Evolutionary conservation across 306 rosid genomes (phyloP), one percentile per base, ranked within the genome.

Genomic region (Vigna nakashimae): DNA sequence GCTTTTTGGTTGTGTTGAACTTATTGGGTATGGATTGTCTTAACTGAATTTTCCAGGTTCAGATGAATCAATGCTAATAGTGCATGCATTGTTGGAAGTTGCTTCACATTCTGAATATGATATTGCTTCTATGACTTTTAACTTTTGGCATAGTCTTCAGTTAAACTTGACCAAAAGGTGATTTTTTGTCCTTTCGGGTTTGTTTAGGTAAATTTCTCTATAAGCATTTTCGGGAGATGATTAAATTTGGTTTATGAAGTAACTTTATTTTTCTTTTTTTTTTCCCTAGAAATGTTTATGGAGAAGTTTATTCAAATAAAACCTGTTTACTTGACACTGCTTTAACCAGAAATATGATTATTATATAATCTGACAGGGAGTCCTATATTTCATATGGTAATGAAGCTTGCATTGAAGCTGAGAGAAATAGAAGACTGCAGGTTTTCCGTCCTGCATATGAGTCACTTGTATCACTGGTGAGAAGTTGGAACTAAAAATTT

Each of bases 81-180:
- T 92, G 50, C 98, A 85, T 87, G 98, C 99, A 9, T 86, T 96
- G 74, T 87, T 96, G 81, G 99, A 96, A 91, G 99, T 96, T 87
- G 93, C 98, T 73, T 91, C 98, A 68, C 99, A 96, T 79, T 91
- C 99, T 6, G 99, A 96, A 77, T 88, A 92, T 80, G 90, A 90
- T 83, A 93, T 96, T 69, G 98, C 99, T 72, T 86, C 89, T 20
- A 85, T 96, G 99, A 96, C 98, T 32, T 96, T 91, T 87, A 96
- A 96, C 79, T 96, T 96, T 86, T 96, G 99, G 99, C 99, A 96
- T 18, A 96, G 92, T 87, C 96, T 96, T 76, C 99, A 96, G 86
- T 87, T 84, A 86, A 87, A 86, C 89, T 90, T 92, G 86, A 96
- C 94, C 81, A 96, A 69, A 85, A 85, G 96, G 99, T 96, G 81